Base-by-base conservation (phyloP, 2,329 filamentous ascomycete species). In the Magnaporthiopsis incrustans region DNA sequence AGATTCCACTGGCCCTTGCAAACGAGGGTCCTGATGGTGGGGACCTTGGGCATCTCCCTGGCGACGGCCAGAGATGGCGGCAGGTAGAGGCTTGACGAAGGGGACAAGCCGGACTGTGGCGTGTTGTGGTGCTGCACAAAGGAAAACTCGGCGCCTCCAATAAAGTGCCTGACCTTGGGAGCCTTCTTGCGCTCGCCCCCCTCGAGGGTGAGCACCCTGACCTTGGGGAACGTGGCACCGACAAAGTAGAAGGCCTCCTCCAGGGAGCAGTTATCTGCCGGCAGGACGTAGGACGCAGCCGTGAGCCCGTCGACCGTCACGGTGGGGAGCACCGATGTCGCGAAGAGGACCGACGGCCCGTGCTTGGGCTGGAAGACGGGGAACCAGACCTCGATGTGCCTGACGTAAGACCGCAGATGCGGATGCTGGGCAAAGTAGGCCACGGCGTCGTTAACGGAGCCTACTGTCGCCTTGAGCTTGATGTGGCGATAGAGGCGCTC, bases 1-100 rank as follows among this genome's bases (percentile, higher is more conserved):
- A 92, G 79, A 70, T 92, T 92, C 89, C 89, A 92, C 68, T 91
- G 88, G 8, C 89, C 89, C 69, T 89, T 87, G 74, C 89, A 88
- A 58, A 91, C 84, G 26, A 92, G 79, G 0, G 88, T 90, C 63
- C 82, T 82, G 38, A 92, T 82, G 3, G 83, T 82, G 3, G 78
- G 73, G 3, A 89, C 77, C 26, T 67, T 69, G 25, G 73, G 70
- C 64, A 75, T 74, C 56, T 64, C 60, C 56, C 64, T 66, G 32
- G 53, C 60, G 57, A 64, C 57, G 62, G 56, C 61, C 67, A 58
- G 61, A 18, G 61, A 38, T n/a, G 44, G 50, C 22, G 59, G 59
- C 27, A 38, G 27, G 59, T 50, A 61, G 15, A 18, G 59, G 7
- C 33, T 44, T 50, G 59, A 50, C 6, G 35, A 38, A 18, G 35